Conservation (phyloP, 2,329 filamentous ascomycete species). For the Colletotrichum sp. region DNA sequence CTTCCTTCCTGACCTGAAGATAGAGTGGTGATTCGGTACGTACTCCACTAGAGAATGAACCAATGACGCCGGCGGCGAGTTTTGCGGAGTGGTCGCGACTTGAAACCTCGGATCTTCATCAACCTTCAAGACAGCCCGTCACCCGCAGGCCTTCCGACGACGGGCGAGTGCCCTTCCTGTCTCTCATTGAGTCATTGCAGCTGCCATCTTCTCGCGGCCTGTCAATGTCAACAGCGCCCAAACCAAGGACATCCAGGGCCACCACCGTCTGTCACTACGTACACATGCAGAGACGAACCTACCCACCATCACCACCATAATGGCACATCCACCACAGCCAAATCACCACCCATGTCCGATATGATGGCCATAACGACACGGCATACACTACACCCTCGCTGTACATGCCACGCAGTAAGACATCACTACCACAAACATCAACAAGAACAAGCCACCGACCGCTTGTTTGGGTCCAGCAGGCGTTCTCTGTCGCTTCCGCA, state of each 20-base stretch:
- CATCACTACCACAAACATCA: neutral
- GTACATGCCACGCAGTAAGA: neutral
- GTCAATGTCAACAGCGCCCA: neutral
- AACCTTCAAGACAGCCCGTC: neutral
- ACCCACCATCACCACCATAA: neutral
- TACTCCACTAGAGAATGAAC: neutral
- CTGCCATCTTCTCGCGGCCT: neutral
- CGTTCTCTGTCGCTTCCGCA: neutral
- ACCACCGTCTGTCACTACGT: neutral
- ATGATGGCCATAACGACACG: neutral
- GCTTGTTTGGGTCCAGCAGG: neutral
- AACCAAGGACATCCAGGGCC: neutral
- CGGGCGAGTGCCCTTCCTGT: neutral
- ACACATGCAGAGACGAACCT: constrained; percentile 2
- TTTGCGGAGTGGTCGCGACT: neutral
- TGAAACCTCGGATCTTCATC: constrained; percentile 18
- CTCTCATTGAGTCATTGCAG: constrained; percentile 8
- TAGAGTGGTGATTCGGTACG: neutral
- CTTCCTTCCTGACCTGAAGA: neutral
- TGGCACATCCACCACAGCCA: neutral
- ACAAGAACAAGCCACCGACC: neutral
- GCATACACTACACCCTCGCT: neutral
- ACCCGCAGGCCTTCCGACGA: neutral
- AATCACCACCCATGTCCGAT: neutral
- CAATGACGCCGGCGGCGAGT: neutral